Conservation (phyloP, 2,329 filamentous ascomycete species). For the Colletotrichum zoysiae region DNA sequence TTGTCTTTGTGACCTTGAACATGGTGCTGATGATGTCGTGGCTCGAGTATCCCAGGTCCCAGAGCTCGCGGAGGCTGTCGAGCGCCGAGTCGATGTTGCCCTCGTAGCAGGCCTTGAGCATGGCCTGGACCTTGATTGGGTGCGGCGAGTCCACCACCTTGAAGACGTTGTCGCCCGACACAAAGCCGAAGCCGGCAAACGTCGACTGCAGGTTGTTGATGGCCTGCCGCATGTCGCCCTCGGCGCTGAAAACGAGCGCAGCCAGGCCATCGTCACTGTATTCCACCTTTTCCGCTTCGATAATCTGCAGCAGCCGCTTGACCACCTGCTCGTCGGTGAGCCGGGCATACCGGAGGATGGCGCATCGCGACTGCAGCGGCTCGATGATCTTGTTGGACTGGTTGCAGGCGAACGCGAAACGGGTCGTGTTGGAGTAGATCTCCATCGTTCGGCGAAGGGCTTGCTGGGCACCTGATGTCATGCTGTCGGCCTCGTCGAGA, state of each 20-base stretch:
- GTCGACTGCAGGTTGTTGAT: conserved; percentile 99
- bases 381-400: conserved; percentile 99
- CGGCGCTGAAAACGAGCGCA: conserved; percentile 95
- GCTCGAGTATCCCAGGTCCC: conserved; percentile 96
- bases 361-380: conserved; percentile 95
- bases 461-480: conserved; percentile 97
- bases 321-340: conserved; percentile 94
- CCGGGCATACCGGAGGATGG: conserved; percentile 92
- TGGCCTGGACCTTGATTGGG: conserved; percentile 97
- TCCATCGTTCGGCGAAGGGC: conserved; percentile 97
- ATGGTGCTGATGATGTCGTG: conserved; percentile 99
- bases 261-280: conserved; percentile 94
- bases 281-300: conserved; percentile 89
- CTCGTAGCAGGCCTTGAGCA: conserved; percentile 98
- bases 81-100: conserved; percentile 89
- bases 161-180: conserved; percentile 98
- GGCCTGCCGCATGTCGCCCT: conserved; percentile 98
- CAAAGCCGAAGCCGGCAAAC: conserved; percentile 91
- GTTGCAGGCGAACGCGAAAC: conserved; percentile 98
- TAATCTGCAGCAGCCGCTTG: conserved; percentile 90
- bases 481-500: conserved; percentile 96
- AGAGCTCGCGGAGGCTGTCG: conserved; percentile 88
- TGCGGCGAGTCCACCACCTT: conserved; percentile 97
- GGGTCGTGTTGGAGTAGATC: conserved; percentile 95
- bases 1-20: conserved; percentile 98